Base-by-base conservation (phyloP, 176 grass and related monocot species). In the Carex parvula region DNA sequence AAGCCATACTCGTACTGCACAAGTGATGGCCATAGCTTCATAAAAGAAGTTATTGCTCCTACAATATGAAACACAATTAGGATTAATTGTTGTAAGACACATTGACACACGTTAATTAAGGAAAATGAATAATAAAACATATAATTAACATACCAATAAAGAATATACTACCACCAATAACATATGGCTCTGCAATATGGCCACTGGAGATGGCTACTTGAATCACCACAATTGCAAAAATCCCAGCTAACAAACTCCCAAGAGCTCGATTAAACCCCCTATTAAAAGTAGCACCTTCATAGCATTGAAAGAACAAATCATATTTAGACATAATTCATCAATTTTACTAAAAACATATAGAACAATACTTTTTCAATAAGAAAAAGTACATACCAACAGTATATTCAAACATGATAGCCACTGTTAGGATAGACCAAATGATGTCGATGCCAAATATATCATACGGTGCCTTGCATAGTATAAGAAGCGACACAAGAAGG, bases 381-480 rank as follows among this genome's bases (percentile, higher is more conserved):
- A 16, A 46, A 17, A 26, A 69, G 52, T 56, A 84, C 92, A 5
- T 93, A 96, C 94, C 94, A 32, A 97, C 91, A n/a, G 91, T 97
- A 86, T 97, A 97, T 88, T 97, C 94, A 29, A 93, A 93, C 94
- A 97, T 93, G 81, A 93, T 87, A 61, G 91, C 87, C 74, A 97
- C 91, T n/a, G 94, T 97, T 84, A 97, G 87, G 39, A 97, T 93
- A 63, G 94, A 90, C 94, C 91, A 97, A 63, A 93, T 91, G 54
- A 97, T 97, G 72, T 93, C 87, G 74, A 74, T 64, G 70, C 94
- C 94, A 32, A 97, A 97, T 29, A 91, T 79, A 56, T 88, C 80
- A 65, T 97, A 97, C 29, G 94, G 91, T 3, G 89, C 89, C 29
- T 84, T 85, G 60, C 87, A 75, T 57, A 97, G 91, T 83, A 97